These are phyloP conservation scores for Sorghum bicolor DNA, from an alignment of 176 grass and related monocot genomes.

Conservation along the genomic window DNA sequence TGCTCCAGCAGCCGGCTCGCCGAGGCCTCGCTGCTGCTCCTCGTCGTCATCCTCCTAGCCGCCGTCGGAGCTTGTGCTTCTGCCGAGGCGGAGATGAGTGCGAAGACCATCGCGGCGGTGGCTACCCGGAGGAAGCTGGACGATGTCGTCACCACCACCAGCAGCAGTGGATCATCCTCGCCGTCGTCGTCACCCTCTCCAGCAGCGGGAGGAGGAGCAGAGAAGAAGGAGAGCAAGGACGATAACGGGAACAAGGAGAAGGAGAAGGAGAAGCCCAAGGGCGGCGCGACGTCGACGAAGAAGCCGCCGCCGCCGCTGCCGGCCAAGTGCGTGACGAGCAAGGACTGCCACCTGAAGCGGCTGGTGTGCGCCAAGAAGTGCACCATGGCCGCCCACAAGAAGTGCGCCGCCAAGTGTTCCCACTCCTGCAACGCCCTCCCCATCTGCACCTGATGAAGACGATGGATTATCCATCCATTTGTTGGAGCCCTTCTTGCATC, in stretches of 20 bases:
- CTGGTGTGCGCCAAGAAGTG: constrained; percentile 35
- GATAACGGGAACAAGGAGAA: neutral
- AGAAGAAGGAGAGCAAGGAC: neutral
- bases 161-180: neutral
- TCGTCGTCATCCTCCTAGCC: neutral
- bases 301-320: neutral
- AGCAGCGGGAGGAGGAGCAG: neutral
- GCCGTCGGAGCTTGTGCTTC: neutral
- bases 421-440: constrained; percentile 3
- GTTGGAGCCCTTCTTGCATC: neutral
- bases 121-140: neutral
- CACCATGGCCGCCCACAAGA: constrained; percentile 2
- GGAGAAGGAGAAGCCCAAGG: neutral
- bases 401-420: constrained; percentile 23
- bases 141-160: neutral
- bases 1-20: neutral
- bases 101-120: neutral
- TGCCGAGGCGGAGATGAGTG: neutral
- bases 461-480: too few species aligned
- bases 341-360: constrained; percentile 29
- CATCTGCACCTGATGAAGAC: constrained; percentile 9
- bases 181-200: neutral
- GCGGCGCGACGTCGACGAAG: neutral
- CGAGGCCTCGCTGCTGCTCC: neutral
- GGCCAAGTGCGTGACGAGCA: constrained; percentile 19